These are phyloP conservation scores for Angomonas desouzai DNA, from an alignment of 208 protist species.

Conservation along the genomic window DNA sequence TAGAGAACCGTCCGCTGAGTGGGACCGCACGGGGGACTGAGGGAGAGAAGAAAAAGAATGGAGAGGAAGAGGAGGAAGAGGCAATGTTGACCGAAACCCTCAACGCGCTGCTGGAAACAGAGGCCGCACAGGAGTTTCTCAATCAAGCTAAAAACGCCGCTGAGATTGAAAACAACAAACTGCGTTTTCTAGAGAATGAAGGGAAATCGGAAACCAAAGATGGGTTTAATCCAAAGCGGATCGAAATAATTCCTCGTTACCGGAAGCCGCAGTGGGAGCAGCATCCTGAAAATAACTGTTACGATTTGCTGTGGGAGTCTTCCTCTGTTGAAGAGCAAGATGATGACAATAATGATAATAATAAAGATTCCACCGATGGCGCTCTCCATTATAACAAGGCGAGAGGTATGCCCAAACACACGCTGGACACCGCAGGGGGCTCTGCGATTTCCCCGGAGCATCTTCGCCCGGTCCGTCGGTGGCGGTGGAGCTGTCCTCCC, in stretches of 20 bases:
- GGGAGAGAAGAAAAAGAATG: background rate
- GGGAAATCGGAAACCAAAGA: background rate
- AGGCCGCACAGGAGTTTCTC: background rate
- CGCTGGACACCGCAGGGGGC: background rate
- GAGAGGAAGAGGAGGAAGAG: background rate
- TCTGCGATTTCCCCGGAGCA: background rate
- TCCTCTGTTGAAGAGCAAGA: conserved; percentile 6
- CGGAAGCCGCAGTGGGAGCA: background rate
- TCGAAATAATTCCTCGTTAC: conserved; percentile 1
- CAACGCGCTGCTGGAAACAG: background rate
- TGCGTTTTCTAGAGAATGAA: conserved; percentile 1
- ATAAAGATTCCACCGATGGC: background rate
- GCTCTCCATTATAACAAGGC: background rate
- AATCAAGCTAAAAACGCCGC: background rate
- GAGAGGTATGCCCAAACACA: background rate
- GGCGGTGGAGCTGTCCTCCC: background rate
- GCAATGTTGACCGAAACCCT: background rate
- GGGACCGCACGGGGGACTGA: background rate
- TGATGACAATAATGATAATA: background rate
- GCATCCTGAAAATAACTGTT: background rate
- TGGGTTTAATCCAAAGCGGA: background rate
- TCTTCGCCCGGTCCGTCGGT: background rate
- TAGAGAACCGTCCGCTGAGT: background rate
- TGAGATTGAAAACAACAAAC: conserved; percentile 2
- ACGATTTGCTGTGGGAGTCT: conserved; percentile 10